These are phyloP conservation scores for Nakazawaea pomicola DNA, from an alignment of 805 yeast genomes.

Conservation along the genomic window DNA sequence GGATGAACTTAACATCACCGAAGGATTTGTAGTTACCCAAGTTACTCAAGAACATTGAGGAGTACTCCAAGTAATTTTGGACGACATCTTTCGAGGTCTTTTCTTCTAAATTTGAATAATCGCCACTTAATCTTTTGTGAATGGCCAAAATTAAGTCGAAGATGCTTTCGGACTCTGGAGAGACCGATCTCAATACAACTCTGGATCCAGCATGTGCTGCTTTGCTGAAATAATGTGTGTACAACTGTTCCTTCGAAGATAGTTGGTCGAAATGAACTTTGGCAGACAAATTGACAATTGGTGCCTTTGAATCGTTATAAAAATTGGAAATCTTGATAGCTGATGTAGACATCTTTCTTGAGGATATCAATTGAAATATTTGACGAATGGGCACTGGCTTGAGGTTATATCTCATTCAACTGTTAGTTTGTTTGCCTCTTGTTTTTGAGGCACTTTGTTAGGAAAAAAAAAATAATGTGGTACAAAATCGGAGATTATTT, in stretches of 20 bases:
- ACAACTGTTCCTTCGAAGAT: slow-evolving; percentile 53
- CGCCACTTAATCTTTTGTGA: slow-evolving; percentile 46
- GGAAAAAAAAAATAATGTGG: no score
- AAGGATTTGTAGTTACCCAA: slow-evolving; percentile 81
- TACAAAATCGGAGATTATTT: no score
- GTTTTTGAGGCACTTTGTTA: no score
- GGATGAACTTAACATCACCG: slow-evolving; percentile 85
- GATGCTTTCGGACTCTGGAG: slow-evolving; percentile 74
- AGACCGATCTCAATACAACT: slow-evolving; percentile 74
- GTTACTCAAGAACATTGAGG: slow-evolving; percentile 69
- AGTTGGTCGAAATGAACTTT: slow-evolving; percentile 64
- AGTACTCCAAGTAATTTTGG: slow-evolving; percentile 58
- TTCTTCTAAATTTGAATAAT: slow-evolving; percentile 33
- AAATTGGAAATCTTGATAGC: slow-evolving; percentile 17
- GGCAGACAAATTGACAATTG: slow-evolving; percentile 66
- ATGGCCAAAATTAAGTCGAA: slow-evolving; percentile 63
- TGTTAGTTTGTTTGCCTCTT: slow-evolving; percentile 1
- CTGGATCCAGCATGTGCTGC: slow-evolving; percentile 85
- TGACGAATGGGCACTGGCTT: no score
- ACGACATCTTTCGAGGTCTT: slow-evolving; percentile 31
- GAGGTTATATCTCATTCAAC: no score
- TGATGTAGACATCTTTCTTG: slow-evolving; percentile 3
- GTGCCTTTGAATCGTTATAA: slow-evolving; percentile 60
- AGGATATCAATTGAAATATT: neutral
- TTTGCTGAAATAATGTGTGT: slow-evolving; percentile 79